Percentiles rank a stretch among this genome's conserved stretches.
These are phyloP conservation scores for Parsonsia alboflavescens DNA, from an alignment of 257 asterid genomes.

Conservation along the genomic window DNA sequence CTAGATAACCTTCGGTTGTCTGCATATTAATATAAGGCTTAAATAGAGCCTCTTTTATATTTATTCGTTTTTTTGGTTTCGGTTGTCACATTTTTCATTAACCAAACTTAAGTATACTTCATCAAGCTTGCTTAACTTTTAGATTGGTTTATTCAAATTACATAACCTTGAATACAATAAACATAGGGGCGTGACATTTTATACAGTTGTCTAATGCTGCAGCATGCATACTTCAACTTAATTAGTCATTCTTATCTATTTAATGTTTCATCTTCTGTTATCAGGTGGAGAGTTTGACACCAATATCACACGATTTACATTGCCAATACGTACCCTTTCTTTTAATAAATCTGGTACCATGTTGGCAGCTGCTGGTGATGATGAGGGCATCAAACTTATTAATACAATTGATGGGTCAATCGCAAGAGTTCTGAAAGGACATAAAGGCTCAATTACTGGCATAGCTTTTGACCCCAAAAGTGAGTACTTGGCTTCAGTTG, in stretches of 20 bases:
- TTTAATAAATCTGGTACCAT: slow-evolving; percentile 84
- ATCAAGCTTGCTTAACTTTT: not conserved
- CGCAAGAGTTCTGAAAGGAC: slow-evolving; percentile 91
- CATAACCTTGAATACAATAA: not conserved
- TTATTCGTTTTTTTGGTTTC: not conserved
- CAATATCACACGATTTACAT: slow-evolving; percentile 86
- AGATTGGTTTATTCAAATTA: not conserved
- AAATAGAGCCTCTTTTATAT: not conserved
- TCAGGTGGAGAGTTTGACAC: slow-evolving; percentile 94
- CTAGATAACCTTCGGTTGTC: not conserved
- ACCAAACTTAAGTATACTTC: not conserved
- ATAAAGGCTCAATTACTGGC: slow-evolving; percentile 82
- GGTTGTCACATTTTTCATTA: not conserved
- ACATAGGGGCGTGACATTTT: not conserved
- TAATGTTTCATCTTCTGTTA: slow-evolving; percentile 2
- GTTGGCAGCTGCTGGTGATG: slow-evolving; percentile 98
- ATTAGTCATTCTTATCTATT: not conserved
- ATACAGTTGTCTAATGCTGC: not conserved
- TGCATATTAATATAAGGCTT: not conserved
- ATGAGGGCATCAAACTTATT: slow-evolving; percentile 87
- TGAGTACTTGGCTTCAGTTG: slow-evolving; percentile 88
- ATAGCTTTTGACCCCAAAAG: slow-evolving; percentile 89
- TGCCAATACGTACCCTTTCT: slow-evolving; percentile 82
- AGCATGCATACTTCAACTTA: not conserved
- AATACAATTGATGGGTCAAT: slow-evolving; percentile 90